phyloP scores from a whole-genome alignment of 164 flowering plant genomes.

The Piper longum region DNA sequence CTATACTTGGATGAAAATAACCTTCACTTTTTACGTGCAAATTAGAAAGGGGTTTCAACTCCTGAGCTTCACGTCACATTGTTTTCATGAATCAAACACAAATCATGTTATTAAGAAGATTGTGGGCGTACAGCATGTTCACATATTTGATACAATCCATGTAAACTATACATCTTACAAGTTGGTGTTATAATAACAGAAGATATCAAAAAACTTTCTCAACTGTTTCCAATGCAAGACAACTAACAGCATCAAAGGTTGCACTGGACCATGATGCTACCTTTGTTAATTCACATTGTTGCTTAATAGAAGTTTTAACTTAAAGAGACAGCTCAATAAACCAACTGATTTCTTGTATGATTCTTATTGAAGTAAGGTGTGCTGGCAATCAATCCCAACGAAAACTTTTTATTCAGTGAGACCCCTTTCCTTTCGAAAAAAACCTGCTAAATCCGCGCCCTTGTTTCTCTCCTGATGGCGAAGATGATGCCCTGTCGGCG shows the following conservation, averaged over 20 bases:
- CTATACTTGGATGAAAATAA: no score
- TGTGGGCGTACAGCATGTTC: background rate
- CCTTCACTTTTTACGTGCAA: no score
- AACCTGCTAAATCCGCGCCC: slow-evolving; percentile 73
- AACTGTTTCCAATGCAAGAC: no score
- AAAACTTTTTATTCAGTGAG: background rate
- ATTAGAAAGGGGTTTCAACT: background rate
- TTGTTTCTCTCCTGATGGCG: slow-evolving; percentile 59
- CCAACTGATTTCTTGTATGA: background rate
- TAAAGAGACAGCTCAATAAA: no score
- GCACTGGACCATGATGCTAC: no score
- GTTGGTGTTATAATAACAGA: no score
- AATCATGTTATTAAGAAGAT: background rate
- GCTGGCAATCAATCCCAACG: background rate
- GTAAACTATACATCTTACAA: background rate
- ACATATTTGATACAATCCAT: background rate
- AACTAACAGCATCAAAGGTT: no score
- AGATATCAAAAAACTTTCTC: no score
- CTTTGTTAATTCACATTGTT: no score
- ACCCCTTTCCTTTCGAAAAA: slow-evolving; percentile 55
- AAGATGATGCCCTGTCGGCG: slow-evolving; percentile 39
- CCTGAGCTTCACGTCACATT: background rate
- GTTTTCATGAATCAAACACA: background rate
- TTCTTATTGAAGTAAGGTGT: background rate
- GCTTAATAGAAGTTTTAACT: no score